Conservation (phyloP, 2,329 filamentous ascomycete genomes). For the Zasmidium citrigriseum region DNA sequence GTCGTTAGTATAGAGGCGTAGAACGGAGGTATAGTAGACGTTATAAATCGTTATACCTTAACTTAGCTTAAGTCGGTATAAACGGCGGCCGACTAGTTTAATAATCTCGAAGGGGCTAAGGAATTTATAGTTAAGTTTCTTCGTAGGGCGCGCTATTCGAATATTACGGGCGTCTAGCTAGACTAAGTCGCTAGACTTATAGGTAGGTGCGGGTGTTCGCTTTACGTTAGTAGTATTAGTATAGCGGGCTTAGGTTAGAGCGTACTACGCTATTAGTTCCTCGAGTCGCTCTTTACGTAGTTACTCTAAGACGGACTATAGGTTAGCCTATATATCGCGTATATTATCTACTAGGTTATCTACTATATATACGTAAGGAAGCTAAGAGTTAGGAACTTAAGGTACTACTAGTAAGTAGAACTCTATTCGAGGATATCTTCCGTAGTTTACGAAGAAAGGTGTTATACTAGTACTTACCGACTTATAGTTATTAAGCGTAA, state of each 20-base stretch:
- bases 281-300: neutral
- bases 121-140: neutral
- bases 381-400: neutral
- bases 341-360: neutral
- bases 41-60: neutral
- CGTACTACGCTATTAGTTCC: neutral
- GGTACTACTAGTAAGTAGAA: neutral
- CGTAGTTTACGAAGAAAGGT: neutral
- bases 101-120: neutral
- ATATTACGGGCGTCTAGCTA: neutral
- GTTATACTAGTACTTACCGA: neutral
- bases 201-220: neutral
- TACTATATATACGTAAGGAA: neutral
- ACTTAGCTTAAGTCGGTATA: neutral
- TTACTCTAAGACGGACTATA: neutral
- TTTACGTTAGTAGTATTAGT: neutral
- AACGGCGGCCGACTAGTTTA: neutral
- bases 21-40: neutral
- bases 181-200: neutral
- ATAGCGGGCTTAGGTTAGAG: neutral
- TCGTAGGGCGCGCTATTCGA: neutral
- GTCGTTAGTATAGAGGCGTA: neutral
- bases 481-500: neutral
- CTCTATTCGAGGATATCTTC: neutral
- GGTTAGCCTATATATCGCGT: neutral